Evolutionary conservation across 225 moss, liverwort and hornwort species (phyloP).

Genomic region (Straminergon stramineum): DNA sequence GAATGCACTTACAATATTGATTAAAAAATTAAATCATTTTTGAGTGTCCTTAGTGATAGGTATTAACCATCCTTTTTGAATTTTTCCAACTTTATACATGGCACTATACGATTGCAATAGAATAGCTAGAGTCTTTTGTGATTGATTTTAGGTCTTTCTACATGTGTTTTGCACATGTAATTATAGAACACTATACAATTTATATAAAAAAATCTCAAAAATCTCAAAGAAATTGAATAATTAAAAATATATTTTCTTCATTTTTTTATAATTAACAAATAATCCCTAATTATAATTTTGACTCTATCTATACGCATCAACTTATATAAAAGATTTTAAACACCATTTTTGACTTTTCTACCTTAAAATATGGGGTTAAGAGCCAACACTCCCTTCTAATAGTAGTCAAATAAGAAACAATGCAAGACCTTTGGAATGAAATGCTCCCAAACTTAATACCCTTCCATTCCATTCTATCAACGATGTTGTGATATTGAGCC

Average conservation of each 20-base stretch:
- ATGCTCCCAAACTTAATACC: not conserved
- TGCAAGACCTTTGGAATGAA: not conserved
- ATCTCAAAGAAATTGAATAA: not conserved
- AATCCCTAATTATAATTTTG: not conserved
- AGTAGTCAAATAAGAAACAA: not conserved
- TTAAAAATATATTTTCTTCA: not conserved
- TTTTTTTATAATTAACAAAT: no score
- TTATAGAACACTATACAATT: not conserved
- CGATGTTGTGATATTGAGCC: not conserved
- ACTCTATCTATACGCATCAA: not conserved
- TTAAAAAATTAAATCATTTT: not conserved
- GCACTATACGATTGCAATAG: not conserved
- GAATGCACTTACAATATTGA: not conserved
- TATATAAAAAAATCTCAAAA: no score
- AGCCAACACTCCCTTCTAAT: not conserved
- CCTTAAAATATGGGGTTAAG: not conserved
- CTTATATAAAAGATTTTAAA: not conserved
- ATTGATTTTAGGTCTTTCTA: not conserved
- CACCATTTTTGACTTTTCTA: not conserved
- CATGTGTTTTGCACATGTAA: rapidly evolving
- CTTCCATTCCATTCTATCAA: not conserved
- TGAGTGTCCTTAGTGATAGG: no score
- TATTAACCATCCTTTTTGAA: not conserved
- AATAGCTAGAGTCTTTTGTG: not conserved
- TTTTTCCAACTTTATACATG: not conserved